phyloP scores from a whole-genome alignment of 2,329 filamentous ascomycete species.

The Talaromyces sp. region DNA sequence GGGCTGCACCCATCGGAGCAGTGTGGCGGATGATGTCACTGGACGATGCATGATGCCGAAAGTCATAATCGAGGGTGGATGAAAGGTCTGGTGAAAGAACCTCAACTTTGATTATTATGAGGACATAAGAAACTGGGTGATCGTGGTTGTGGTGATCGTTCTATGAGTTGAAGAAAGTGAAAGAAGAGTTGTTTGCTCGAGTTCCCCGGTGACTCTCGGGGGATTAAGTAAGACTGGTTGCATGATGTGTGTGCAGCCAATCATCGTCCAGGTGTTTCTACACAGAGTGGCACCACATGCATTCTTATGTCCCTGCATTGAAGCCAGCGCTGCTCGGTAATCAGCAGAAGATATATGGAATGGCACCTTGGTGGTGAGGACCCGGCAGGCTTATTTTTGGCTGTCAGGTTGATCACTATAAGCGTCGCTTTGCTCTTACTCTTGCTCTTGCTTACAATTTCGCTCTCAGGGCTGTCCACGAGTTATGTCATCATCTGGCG shows the following conservation, averaged over 20 bases:
- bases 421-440: background rate
- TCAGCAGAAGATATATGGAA: background rate
- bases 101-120: conserved; percentile 16
- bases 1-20: conserved; percentile 44
- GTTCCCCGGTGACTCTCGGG: conserved; percentile 18
- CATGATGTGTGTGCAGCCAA: conserved; percentile 34
- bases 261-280: conserved; percentile 42
- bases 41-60: conserved; percentile 41
- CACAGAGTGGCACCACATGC: conserved; percentile 3
- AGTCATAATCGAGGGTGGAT: conserved; percentile 38
- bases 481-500: conserved; percentile 1
- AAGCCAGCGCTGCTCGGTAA: background rate
- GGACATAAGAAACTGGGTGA: conserved; percentile 15
- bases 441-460: too few species aligned
- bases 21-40: conserved; percentile 52
- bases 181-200: conserved; percentile 18
- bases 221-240: conserved; percentile 31
- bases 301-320: background rate
- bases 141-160: conserved; percentile 8
- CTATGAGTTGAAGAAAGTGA: background rate
- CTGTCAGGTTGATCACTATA: background rate
- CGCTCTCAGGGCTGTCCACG: background rate
- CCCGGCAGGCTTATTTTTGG: background rate
- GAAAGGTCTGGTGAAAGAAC: conserved; percentile 5
- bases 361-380: background rate